These are phyloP conservation scores for Dalbergia cochinchinensis DNA, from an alignment of 306 rosid species.

Conservation along the genomic window DNA sequence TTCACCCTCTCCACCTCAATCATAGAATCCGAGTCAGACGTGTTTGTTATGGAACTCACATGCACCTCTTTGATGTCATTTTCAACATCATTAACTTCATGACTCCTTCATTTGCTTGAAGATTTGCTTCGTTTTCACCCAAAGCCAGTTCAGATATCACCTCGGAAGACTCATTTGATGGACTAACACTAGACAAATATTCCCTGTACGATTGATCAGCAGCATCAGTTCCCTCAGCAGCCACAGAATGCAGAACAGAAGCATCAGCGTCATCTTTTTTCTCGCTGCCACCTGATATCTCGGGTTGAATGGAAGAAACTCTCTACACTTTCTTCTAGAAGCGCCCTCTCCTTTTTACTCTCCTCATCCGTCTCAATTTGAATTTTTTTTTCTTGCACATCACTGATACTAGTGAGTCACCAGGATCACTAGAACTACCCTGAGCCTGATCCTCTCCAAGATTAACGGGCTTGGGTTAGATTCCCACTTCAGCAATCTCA, in stretches of 20 bases:
- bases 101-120: slow-evolving; percentile 54
- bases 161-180: slow-evolving; percentile 54
- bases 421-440: slow-evolving; percentile 33
- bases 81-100: slow-evolving; percentile 52
- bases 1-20: slow-evolving; percentile 80
- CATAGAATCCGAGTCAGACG: slow-evolving; percentile 54
- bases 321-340: slow-evolving; percentile 52
- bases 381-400: slow-evolving; percentile 48
- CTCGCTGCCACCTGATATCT: slow-evolving; percentile 44
- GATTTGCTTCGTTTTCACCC: slow-evolving; percentile 50
- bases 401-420: slow-evolving; percentile 39
- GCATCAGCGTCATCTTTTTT: slow-evolving; percentile 48
- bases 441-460: slow-evolving; percentile 54
- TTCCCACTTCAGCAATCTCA: slow-evolving; percentile 49
- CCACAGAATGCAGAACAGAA: slow-evolving; percentile 39
- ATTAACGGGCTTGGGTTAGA: slow-evolving; percentile 34
- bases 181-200: slow-evolving; percentile 45
- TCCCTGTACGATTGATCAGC: slow-evolving; percentile 45
- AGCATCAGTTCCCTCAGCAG: slow-evolving; percentile 47
- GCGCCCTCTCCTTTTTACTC: slow-evolving; percentile 41
- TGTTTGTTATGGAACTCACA: slow-evolving; percentile 56
- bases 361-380: slow-evolving; percentile 43
- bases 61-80: slow-evolving; percentile 53
- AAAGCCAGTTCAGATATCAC: slow-evolving; percentile 49
- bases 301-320: slow-evolving; percentile 42